A percentile compares a stretch with the other conserved stretches of the same genome.
Conservation (phyloP, 208 protist species). For the Kentomonas sorsogonicus region DNA sequence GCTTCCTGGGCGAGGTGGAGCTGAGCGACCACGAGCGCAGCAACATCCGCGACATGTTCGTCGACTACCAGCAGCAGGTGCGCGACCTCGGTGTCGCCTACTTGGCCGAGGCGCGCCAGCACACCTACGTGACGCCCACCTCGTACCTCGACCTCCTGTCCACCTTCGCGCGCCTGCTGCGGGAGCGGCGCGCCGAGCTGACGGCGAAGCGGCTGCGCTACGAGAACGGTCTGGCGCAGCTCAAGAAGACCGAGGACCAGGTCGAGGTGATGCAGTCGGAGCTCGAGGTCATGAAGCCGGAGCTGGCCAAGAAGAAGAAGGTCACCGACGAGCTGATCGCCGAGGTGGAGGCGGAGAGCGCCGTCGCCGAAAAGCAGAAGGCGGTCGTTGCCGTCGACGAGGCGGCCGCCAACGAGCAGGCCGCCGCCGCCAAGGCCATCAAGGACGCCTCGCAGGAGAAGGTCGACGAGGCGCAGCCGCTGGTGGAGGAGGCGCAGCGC, state of each 20-base stretch:
- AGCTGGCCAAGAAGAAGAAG: constrained; percentile 88
- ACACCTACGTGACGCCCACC: constrained; percentile 94
- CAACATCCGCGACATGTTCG: constrained; percentile 87
- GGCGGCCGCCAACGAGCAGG: constrained; percentile 86
- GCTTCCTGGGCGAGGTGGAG: constrained; percentile 83
- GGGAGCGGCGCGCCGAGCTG: constrained; percentile 80
- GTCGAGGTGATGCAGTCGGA: constrained; percentile 94
- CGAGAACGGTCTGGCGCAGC: constrained; percentile 80
- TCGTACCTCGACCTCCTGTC: constrained; percentile 94
- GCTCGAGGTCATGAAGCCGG: constrained; percentile 83
- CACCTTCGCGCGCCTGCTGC: constrained; percentile 88
- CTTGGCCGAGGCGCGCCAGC: constrained; percentile 81
- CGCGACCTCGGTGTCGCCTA: constrained; percentile 77
- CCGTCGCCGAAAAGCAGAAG: constrained; percentile 76
- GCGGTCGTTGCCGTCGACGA: constrained; percentile 89
- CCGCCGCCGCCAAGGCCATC: constrained; percentile 87
- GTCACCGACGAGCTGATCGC: constrained; percentile 86
- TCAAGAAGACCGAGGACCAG: constrained; percentile 91
- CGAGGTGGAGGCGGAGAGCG: constrained; percentile 84
- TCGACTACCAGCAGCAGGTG: constrained; percentile 88
- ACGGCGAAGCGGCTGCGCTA: constrained; percentile 83
- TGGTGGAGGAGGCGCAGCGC: constrained; percentile 91
- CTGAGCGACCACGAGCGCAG: constrained; percentile 59
- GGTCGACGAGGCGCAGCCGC: constrained; percentile 93
- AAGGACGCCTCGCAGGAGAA: constrained; percentile 95